Evolutionary conservation across 805 yeast species (phyloP), one percentile per base, ranked within the genome.

Genomic region (Scheffersomyces lignosus): DNA sequence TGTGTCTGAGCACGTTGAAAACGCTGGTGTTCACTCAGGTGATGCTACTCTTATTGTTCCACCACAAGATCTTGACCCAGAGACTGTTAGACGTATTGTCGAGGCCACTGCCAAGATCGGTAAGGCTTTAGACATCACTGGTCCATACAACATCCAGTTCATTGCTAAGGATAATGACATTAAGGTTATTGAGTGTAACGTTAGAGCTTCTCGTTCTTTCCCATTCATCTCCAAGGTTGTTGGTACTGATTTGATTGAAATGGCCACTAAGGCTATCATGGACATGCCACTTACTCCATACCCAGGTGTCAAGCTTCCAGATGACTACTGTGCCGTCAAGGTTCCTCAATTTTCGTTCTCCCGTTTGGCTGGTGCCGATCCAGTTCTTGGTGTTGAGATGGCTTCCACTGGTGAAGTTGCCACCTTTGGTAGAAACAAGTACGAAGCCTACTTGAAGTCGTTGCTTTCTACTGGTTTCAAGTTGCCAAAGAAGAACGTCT

Each of bases 351-450:
- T 91, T 70, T 90, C 97, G 5, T 91, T 93, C 81, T 85, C 97
- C 20, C 82, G 98, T 65, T 77, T 91, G 50, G 87, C 96, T 32
- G 98, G 98, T 52, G 98, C 98, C 38, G 98, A 91, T 63, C 98
- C 98, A 36, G 89, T 91, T 44, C 74, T 91, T 49, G 98, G 98
- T 71, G 98, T 91, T 48, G 98, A 91, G 70, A 91, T 91, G 98
- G 96, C 98, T 14, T 91, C 97, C 20, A 91, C 98, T 44, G 98
- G 98, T 76, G 98, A 89, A 66, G 97, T 90, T 58, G 99, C 99
- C 33, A 80, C 95, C 46, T 91, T 93, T 60, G 99, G 99, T 56
- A 88, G 77, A 58, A 83, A 90, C 74, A 91, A 91, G 68, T 90
- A 89, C 59, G 99, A 95, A 71, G 99, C 99, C 15, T 93, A 93